Conservation (phyloP, 768 basidiomycete species). For the Agaricus subrufescens region DNA sequence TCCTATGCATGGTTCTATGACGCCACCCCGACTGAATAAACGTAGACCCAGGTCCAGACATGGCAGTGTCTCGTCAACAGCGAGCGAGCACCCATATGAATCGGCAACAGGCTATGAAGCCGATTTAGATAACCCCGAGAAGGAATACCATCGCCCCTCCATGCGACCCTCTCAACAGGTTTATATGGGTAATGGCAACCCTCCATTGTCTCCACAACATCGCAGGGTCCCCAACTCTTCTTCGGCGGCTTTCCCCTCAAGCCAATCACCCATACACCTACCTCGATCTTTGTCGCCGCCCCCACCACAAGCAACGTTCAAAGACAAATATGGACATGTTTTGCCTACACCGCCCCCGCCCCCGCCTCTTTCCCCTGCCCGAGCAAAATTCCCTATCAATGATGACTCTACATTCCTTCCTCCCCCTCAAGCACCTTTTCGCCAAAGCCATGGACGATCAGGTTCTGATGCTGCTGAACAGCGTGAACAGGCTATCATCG, state of each 20-base stretch:
- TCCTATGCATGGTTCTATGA: conserved; percentile 32
- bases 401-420: conserved; percentile 37
- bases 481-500: conserved; percentile 36
- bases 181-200: conserved; percentile 14
- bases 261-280: conserved; percentile 5
- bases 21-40: conserved; percentile 47
- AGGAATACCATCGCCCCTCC: conserved; percentile 37
- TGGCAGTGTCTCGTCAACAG: conserved; percentile 62
- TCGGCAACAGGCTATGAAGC: conserved; percentile 65
- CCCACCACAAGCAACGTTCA: conserved; percentile 19
- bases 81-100: conserved; percentile 55
- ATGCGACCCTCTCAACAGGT: conserved; percentile 32
- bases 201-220: conserved; percentile 34
- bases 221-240: conserved; percentile 30
- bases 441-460: conserved; percentile 35
- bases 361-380: conserved; percentile 43
- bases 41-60: conserved; percentile 52
- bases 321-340: conserved; percentile 27
- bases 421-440: conserved; percentile 22
- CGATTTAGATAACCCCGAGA: conserved; percentile 58
- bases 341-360: conserved; percentile 31
- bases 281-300: conserved; percentile 8
- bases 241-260: background rate
- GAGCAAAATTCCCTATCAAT: conserved; percentile 29
- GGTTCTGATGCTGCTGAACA: conserved; percentile 51